Conservation (phyloP, 306 rosid species). For the Medicago arabica region DNA sequence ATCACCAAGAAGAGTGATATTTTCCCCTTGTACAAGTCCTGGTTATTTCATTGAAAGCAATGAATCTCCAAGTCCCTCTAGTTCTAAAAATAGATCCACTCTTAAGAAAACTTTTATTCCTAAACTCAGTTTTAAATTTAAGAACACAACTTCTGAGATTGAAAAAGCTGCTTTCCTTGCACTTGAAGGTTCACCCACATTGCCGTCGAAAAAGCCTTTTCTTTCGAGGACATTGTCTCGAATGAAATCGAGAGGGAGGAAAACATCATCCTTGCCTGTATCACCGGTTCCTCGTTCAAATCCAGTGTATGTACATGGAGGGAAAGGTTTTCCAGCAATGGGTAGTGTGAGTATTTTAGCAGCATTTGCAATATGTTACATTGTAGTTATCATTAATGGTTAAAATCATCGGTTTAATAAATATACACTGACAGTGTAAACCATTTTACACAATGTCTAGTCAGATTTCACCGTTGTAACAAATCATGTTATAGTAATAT, state of each 20-base stretch:
- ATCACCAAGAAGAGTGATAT: constrained; percentile 65
- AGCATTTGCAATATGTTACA: constrained; percentile 2
- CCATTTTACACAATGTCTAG: background rate
- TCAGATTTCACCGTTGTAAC: background rate
- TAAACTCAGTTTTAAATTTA: constrained; percentile 60
- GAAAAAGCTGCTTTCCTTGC: constrained; percentile 65
- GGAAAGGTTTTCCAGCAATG: constrained; percentile 39
- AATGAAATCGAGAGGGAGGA: constrained; percentile 51
- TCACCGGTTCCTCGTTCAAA: constrained; percentile 65
- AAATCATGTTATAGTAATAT: background rate
- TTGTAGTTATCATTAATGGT: background rate
- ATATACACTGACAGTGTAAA: background rate
- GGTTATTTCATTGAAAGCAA: constrained; percentile 32
- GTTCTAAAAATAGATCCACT: constrained; percentile 53
- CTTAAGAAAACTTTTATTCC: constrained; percentile 58
- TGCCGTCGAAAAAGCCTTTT: constrained; percentile 52
- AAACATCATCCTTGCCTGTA: constrained; percentile 64
- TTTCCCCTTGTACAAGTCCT: constrained; percentile 69
- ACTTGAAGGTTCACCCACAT: constrained; percentile 51
- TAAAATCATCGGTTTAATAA: background rate
- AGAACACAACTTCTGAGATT: constrained; percentile 56
- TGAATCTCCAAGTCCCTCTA: constrained; percentile 59
- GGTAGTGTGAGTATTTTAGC: constrained; percentile 52
- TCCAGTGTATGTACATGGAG: constrained; percentile 68
- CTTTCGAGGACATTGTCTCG: constrained; percentile 70